Conservation (phyloP, 257 asterid species). For the Nicotiana benthamiana region DNA sequence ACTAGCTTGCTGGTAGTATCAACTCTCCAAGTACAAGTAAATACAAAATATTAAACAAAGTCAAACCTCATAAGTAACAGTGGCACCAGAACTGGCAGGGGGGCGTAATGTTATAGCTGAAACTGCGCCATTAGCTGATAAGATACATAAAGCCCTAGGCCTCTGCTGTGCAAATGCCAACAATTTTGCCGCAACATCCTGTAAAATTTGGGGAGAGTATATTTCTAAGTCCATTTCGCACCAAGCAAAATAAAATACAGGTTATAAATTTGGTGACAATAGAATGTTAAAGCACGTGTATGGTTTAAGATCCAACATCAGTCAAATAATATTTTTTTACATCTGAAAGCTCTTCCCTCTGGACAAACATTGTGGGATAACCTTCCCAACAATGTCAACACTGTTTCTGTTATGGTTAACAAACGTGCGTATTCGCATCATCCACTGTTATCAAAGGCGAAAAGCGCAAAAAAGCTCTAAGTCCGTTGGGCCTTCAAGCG, state of each 20-base stretch:
- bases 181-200: constrained; percentile 88
- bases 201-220: constrained; percentile 5
- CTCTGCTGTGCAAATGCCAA: constrained; percentile 90
- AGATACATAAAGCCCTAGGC: constrained; percentile 83
- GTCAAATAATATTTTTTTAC: neutral
- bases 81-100: constrained; percentile 52
- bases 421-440: neutral
- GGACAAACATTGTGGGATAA: neutral
- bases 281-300: neutral
- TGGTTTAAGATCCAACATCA: neutral
- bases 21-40: neutral
- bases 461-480: too few species aligned
- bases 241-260: neutral
- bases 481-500: too few species aligned
- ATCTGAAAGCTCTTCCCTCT: neutral
- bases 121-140: constrained; percentile 82
- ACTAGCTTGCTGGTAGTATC: neutral
- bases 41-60: neutral
- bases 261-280: neutral
- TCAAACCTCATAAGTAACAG: constrained; percentile 78
- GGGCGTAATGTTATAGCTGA: constrained; percentile 71
- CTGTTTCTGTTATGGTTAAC: neutral
- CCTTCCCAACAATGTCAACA: neutral
- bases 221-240: neutral
- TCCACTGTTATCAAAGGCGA: neutral